Conservation (phyloP, 768 basidiomycete genomes). For the Tylopilus rubrobrunneus region DNA sequence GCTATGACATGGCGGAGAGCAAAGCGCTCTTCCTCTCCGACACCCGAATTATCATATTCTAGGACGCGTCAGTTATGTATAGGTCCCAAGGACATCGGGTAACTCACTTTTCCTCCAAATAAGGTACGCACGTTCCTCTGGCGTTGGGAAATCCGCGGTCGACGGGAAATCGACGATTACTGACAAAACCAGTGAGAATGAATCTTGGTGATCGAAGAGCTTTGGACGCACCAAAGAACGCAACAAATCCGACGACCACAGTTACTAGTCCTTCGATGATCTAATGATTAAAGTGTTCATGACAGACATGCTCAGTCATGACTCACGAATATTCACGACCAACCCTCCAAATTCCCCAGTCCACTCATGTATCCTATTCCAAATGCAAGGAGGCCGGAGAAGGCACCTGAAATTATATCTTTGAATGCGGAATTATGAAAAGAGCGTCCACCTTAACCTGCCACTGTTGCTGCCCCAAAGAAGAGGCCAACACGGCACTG, state of each 20-base stretch:
- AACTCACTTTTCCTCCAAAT: conserved; percentile 17
- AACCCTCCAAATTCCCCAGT: conserved; percentile 44
- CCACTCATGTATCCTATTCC: conserved; percentile 53
- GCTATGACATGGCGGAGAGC: conserved; percentile 49
- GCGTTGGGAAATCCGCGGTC: conserved; percentile 15
- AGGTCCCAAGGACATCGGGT: conserved; percentile 25
- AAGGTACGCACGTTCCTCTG: conserved; percentile 15
- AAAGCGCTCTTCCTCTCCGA: conserved; percentile 49
- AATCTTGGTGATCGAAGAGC: background rate
- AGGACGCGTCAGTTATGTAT: conserved; percentile 47
- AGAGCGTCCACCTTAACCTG: conserved; percentile 30
- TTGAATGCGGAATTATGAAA: background rate
- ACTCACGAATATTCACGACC: conserved; percentile 68
- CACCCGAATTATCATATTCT: conserved; percentile 33
- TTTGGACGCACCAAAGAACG: conserved; percentile 42
- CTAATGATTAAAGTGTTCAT: background rate
- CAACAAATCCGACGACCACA: conserved; percentile 49
- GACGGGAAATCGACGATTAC: conserved; percentile 52
- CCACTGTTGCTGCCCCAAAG: conserved; percentile 61
- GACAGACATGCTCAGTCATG: too few species aligned
- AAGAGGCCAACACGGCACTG: conserved; percentile 61
- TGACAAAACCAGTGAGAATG: conserved; percentile 16
- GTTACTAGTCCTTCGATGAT: conserved; percentile 48
- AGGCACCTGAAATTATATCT: conserved; percentile 36
- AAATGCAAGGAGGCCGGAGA: conserved; percentile 57